Conservation (phyloP, 1,139 yeast species). For the Kurtzmaniella quercitrusa region DNA sequence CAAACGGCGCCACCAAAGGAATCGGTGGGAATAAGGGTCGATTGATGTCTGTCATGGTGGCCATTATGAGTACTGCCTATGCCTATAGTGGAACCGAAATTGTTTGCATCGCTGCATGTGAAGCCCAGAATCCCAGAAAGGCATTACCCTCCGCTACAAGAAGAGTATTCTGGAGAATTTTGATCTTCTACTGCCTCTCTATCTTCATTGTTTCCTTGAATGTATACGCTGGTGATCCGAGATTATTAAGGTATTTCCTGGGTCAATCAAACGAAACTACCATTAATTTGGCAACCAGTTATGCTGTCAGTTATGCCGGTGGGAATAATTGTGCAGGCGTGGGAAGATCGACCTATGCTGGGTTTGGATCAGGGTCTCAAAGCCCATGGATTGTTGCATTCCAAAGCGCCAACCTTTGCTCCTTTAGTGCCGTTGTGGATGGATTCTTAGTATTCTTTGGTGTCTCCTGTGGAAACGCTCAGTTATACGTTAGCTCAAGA, state of each 20-base stretch:
- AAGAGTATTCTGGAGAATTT: constrained; percentile 68
- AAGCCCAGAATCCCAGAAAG: constrained; percentile 75
- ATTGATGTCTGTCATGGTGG: constrained; percentile 59
- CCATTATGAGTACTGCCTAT: constrained; percentile 62
- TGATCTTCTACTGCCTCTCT: constrained; percentile 63
- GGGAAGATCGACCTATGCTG: constrained; percentile 37
- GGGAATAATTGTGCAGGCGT: constrained; percentile 29
- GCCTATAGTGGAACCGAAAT: constrained; percentile 81
- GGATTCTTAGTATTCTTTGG: constrained; percentile 72
- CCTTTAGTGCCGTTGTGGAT: constrained; percentile 57
- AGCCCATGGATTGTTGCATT: constrained; percentile 81
- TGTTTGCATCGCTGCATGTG: constrained; percentile 83
- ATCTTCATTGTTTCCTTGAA: constrained; percentile 70
- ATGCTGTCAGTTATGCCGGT: constrained; percentile 37
- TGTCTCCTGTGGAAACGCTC: constrained; percentile 72
- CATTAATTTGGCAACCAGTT: constrained; percentile 20
- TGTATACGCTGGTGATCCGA: constrained; percentile 71
- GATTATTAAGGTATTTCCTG: constrained; percentile 51
- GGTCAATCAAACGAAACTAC: constrained; percentile 29
- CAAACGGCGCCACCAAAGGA: constrained; percentile 40
- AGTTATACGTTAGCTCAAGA: constrained; percentile 73
- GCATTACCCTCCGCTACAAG: constrained; percentile 76
- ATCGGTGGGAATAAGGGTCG: constrained; percentile 64
- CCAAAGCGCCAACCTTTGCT: constrained; percentile 63
- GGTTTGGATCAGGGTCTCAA: constrained; percentile 57